These are phyloP conservation scores for Penicillium sp. DNA, from an alignment of 2,329 filamentous ascomycete genomes.

Conservation along the genomic window DNA sequence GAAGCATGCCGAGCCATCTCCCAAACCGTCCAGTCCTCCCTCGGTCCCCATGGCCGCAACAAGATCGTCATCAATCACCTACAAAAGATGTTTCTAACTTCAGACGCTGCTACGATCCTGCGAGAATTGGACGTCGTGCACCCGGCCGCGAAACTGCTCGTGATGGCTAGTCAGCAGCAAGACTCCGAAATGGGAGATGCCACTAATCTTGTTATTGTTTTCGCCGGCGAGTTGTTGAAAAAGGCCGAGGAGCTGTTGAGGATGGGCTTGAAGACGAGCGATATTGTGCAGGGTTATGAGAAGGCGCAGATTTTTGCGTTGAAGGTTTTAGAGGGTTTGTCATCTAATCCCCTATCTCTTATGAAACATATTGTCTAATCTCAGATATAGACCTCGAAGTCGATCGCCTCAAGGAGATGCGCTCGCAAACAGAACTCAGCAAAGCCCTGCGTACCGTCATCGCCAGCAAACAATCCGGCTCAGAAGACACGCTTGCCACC, in stretches of 20 bases:
- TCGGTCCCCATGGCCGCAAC: constrained; percentile 96
- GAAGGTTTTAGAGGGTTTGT: constrained; percentile 68
- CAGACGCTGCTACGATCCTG: constrained; percentile 94
- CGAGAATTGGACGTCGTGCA: constrained; percentile 97
- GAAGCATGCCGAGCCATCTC: constrained; percentile 96
- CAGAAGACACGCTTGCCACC: constrained; percentile 79
- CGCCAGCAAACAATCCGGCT: constrained; percentile 93
- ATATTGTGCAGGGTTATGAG: constrained; percentile 94
- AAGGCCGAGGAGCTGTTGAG: constrained; percentile 95
- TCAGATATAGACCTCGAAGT: constrained; percentile 64
- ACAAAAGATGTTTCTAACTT: constrained; percentile 99
- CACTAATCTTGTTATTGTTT: constrained; percentile 92
- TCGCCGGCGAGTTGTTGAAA: constrained; percentile 90
- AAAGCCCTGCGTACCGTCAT: constrained; percentile 96
- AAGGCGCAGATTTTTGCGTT: constrained; percentile 87
- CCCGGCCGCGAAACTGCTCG: constrained; percentile 92
- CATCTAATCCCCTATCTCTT: neutral
- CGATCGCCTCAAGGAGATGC: constrained; percentile 83
- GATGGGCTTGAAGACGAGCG: constrained; percentile 97
- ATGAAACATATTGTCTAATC: neutral
- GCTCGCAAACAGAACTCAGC: constrained; percentile 75
- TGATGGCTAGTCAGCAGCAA: constrained; percentile 99
- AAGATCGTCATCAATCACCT: constrained; percentile 99
- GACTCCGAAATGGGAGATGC: constrained; percentile 99
- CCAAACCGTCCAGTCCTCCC: constrained; percentile 91